Percentiles rank a stretch among this genome's conserved stretches.
These are phyloP conservation scores for Tuber brumale DNA, from an alignment of 495 filamentous ascomycete genomes.

Conservation along the genomic window DNA sequence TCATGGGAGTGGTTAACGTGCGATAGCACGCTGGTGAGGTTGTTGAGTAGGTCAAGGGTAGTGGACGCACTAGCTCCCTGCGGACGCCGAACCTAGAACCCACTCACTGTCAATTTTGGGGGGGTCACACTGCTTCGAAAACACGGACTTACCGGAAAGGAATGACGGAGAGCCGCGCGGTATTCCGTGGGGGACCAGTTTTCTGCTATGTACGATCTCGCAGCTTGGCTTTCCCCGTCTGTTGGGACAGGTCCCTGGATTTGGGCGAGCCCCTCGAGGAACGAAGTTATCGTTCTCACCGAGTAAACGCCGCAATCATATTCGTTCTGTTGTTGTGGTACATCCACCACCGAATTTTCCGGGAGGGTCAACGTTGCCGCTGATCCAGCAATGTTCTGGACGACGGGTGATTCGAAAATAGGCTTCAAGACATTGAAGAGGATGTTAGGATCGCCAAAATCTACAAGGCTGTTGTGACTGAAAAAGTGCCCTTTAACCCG, in stretches of 20 bases:
- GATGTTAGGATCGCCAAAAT: background rate
- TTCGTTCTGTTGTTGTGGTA: constrained; percentile 4
- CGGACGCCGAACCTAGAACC: background rate
- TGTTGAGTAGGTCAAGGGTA: background rate
- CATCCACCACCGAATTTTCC: background rate
- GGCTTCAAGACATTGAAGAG: background rate
- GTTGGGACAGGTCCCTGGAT: background rate
- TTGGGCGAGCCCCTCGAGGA: background rate
- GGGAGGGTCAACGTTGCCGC: background rate
- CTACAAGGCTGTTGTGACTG: background rate
- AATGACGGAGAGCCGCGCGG: background rate
- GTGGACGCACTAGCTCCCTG: background rate
- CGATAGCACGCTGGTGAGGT: background rate
- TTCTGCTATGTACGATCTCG: background rate
- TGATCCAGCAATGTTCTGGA: background rate
- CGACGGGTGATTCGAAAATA: background rate
- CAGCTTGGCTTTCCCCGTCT: background rate
- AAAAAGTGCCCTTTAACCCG: constrained; percentile 3
- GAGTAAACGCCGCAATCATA: constrained; percentile 18
- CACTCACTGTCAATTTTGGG: background rate
- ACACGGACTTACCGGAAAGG: background rate
- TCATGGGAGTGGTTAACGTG: background rate
- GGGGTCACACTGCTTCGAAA: background rate
- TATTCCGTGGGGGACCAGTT: background rate
- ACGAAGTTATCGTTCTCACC: constrained; percentile 3